Evolutionary conservation across 495 filamentous ascomycete species (phyloP).

Genomic region (Pyronema domesticum): DNA sequence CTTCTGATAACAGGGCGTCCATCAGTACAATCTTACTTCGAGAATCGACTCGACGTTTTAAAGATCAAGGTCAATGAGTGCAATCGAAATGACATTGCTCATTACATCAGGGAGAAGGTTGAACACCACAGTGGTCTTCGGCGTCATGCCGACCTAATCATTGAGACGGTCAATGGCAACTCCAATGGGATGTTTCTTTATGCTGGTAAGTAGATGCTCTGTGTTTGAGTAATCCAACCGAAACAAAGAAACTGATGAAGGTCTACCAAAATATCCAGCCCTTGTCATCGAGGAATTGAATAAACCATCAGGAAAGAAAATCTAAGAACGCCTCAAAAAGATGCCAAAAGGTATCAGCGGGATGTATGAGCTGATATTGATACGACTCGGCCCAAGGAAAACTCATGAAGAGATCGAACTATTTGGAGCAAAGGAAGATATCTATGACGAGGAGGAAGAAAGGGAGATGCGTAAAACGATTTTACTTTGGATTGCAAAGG

Average conservation of each 20-base stretch:
- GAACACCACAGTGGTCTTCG: background rate
- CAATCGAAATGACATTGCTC: background rate
- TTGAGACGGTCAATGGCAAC: background rate
- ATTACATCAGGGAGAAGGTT: background rate
- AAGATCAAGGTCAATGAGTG: background rate
- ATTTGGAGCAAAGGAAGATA: too few species aligned
- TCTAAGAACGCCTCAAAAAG: background rate
- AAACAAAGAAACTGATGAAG: too few species aligned
- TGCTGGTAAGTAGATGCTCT: conserved; percentile 1
- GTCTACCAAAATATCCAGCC: background rate
- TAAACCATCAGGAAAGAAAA: background rate
- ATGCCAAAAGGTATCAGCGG: conserved; percentile 6
- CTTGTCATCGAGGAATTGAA: background rate
- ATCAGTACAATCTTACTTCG: background rate
- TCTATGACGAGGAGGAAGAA: too few species aligned
- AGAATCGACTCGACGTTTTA: background rate
- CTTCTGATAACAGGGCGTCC: conserved; percentile 1
- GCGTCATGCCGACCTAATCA: background rate
- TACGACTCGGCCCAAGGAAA: conserved; percentile 1
- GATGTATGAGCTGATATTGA: conserved; percentile 5
- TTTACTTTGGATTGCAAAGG: too few species aligned
- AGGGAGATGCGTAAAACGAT: too few species aligned
- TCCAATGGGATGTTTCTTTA: conserved; percentile 10
- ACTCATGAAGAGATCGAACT: too few species aligned
- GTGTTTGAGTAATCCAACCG: background rate